A percentile compares a stretch with the other conserved stretches of the same genome.
Evolutionary conservation across 1,284 basidiomycete species (phyloP).

Genomic region (Laetiporus sulphureus): DNA sequence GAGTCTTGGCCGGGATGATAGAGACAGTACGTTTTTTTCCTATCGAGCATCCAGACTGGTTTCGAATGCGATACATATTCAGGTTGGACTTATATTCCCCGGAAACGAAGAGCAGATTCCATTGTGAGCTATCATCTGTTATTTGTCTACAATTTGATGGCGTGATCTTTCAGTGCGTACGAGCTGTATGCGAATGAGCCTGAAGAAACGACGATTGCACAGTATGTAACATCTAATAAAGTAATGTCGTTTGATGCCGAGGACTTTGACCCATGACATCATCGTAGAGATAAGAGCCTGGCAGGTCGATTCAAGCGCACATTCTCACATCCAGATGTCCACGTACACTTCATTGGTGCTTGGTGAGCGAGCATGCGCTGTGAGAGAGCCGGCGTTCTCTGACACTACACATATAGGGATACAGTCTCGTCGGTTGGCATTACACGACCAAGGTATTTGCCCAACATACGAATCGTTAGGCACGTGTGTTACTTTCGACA

Average conservation of each 20-base stretch:
- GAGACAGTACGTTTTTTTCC: slow-evolving; percentile 21
- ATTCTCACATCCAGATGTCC: slow-evolving; percentile 25
- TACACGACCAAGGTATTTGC: slow-evolving; percentile 18
- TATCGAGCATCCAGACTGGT: background rate
- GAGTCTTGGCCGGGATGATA: slow-evolving; percentile 36
- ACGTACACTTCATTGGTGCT: slow-evolving; percentile 36
- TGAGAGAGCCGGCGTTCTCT: background rate
- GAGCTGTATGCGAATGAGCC: too few relatives aligned
- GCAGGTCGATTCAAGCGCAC: slow-evolving; percentile 27
- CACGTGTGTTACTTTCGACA: slow-evolving; percentile 30
- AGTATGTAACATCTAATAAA: too few relatives aligned
- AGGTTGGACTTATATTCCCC: slow-evolving; percentile 28
- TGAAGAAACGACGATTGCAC: too few relatives aligned
- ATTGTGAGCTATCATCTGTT: slow-evolving; percentile 22
- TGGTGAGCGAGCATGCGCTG: slow-evolving; percentile 25
- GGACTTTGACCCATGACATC: too few relatives aligned
- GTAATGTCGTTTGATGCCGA: too few relatives aligned
- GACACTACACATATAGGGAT: slow-evolving; percentile 28
- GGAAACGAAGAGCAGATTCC: slow-evolving; percentile 32
- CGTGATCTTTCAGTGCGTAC: slow-evolving; percentile 30
- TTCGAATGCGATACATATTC: too few relatives aligned
- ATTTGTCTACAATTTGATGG: background rate
- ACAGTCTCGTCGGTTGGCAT: slow-evolving; percentile 33
- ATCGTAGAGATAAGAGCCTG: too few relatives aligned
- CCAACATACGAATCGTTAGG: slow-evolving; percentile 14